A percentile compares a stretch with the other conserved stretches of the same genome.
Evolutionary conservation across 441 rosid species (phyloP).

Genomic region (Brassica balearica): DNA sequence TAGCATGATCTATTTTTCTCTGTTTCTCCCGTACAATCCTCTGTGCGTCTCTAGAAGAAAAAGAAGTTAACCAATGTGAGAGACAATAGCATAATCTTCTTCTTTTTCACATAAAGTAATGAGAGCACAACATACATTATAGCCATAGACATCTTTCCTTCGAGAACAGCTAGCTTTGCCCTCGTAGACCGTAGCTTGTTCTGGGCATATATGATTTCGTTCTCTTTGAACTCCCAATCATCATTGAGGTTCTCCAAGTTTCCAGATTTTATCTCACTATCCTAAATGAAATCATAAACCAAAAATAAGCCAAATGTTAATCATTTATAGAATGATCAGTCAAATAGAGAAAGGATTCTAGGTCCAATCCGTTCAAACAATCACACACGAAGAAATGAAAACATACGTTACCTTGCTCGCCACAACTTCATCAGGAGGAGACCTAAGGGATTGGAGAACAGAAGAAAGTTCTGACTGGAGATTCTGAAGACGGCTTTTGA

Average conservation of each 20-base stretch:
- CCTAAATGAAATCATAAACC: constrained; percentile 32
- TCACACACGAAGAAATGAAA: background rate
- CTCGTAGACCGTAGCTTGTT: constrained; percentile 70
- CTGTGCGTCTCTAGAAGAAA: constrained; percentile 66
- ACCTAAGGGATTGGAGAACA: constrained; percentile 66
- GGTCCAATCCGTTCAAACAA: constrained; percentile 6
- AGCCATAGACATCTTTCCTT: constrained; percentile 88
- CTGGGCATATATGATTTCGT: constrained; percentile 69
- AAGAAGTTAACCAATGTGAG: constrained; percentile 23
- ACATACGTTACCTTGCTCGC: constrained; percentile 53
- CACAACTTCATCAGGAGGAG: constrained; percentile 50
- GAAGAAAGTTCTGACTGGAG: constrained; percentile 82
- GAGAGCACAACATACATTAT: constrained; percentile 54
- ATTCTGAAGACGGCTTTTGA: constrained; percentile 66
- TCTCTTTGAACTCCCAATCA: constrained; percentile 86
- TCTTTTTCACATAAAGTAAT: constrained; percentile 3
- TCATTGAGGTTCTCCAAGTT: constrained; percentile 64
- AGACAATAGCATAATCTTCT: background rate
- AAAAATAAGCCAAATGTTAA: constrained; percentile 31
- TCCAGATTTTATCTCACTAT: constrained; percentile 38
- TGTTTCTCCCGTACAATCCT: constrained; percentile 73
- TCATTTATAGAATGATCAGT: constrained; percentile 9
- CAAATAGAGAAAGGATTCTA: background rate
- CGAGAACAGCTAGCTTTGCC: constrained; percentile 78
- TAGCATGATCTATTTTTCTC: constrained; percentile 66